A percentile compares a stretch with the other conserved stretches of the same genome.
Evolutionary conservation across 441 rosid species (phyloP).

Genomic region (Corymbia calophylla): DNA sequence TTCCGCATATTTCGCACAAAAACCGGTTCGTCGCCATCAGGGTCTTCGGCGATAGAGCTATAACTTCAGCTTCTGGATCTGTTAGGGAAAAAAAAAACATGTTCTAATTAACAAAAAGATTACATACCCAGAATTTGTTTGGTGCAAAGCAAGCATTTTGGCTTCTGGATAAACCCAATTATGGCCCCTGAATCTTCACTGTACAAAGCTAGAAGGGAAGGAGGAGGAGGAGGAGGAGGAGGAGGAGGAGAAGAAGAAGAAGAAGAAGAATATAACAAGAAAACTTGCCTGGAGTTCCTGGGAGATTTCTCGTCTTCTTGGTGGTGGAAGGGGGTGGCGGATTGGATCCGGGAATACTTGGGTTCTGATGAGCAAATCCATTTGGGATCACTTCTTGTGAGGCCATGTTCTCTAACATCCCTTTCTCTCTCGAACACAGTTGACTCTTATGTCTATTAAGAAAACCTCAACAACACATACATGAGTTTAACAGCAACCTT

Average conservation of each 20-base stretch:
- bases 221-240: background rate
- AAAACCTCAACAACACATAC: background rate
- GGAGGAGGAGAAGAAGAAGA: background rate
- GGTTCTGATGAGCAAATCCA: constrained; percentile 21
- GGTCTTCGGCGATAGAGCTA: constrained; percentile 89
- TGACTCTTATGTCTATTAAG: background rate
- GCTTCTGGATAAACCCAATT: background rate
- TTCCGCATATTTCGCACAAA: constrained; percentile 83
- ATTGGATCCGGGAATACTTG: constrained; percentile 34
- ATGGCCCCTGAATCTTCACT: background rate
- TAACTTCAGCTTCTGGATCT: constrained; percentile 99
- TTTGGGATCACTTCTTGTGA: constrained; percentile 27
- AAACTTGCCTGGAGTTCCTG: constrained; percentile 83
- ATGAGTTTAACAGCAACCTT: background rate
- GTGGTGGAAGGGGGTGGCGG: constrained; percentile 24
- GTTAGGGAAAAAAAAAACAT: background rate
- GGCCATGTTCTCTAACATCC: constrained; percentile 25
- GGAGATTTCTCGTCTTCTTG: constrained; percentile 89
- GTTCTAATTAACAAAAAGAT: background rate
- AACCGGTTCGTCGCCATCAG: constrained; percentile 94
- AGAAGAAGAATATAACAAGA: background rate
- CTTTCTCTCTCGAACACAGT: background rate
- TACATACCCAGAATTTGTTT: background rate
- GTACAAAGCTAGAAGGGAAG: background rate
- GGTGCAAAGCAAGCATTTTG: background rate